Base-by-base conservation (phyloP, 495 filamentous ascomycete species). In the Penicillium roqueforti region DNA sequence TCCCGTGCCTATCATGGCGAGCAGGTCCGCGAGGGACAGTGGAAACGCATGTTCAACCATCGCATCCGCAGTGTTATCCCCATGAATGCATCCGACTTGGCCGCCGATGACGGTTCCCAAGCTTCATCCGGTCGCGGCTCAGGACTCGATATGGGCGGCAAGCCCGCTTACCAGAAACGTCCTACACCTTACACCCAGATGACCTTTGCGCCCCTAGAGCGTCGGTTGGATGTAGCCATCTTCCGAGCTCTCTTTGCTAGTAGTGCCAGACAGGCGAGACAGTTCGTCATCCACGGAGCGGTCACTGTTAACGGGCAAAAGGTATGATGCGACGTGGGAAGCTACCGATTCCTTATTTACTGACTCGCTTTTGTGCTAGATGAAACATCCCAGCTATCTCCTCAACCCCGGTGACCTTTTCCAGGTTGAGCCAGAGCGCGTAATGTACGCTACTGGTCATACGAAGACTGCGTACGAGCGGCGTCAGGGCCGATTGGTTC, bases 401-500 rank as follows among this genome's bases (percentile, higher is more conserved):
- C 85, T 98, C 25, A 98, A 98, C 71, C 93, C 93, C 9, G 93
- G 93, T 44, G 93, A 98, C 66, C 87, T 98, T 78, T 98, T 97
- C 80, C 88, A 92, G 63, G 95, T 98, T 63, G 87, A 96, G 7
- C 80, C 86, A 38, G 89, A 93, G 6, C 83, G 84, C 53, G 95
- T 97, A 28, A 79, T 98, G 71, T 88, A 73, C 58, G 93, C 89
- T 20, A 96, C 91, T 9, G 93, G 93, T 29, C 80, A 78, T 2
- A 79, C 81, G 9, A 95, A 92, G 66, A 66, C 74, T 18, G 76
- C 66, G 40, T 58, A 61, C 18, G 74, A 82, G 54, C 73, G 75
- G 51, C 76, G 75, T 11, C 70, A 74, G 38, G 58, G 78, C 53
- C 60, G 31, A 39, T 55, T 46, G 53, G 67, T 43, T 51, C 53